Conservation (phyloP, 306 rosid species). For the Abrus pulchellus region DNA sequence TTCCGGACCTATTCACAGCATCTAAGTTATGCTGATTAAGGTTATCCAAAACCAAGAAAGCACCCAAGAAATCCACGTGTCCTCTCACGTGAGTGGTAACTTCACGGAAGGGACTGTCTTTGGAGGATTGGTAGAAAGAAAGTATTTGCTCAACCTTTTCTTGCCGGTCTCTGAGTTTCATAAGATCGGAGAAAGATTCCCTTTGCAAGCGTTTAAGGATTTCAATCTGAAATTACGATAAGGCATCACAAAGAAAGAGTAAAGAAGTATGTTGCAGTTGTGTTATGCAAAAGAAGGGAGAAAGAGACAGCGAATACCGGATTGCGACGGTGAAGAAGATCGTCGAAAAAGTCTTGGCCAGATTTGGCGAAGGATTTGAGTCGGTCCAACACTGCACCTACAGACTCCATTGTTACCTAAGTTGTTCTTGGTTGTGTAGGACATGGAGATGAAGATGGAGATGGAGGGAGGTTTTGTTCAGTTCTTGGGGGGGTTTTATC, state of each 20-base stretch:
- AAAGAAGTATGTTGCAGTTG: background rate
- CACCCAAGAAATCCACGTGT: conserved; percentile 76
- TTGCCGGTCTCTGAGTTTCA: conserved; percentile 91
- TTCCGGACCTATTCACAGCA: conserved; percentile 61
- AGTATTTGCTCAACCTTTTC: conserved; percentile 81
- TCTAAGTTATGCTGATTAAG: conserved; percentile 58
- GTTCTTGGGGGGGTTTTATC: too few species aligned
- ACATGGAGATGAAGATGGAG: too few species aligned
- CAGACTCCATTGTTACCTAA: conserved; percentile 59
- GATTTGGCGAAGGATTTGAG: conserved; percentile 59
- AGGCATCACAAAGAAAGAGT: background rate
- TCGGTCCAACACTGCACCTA: conserved; percentile 54
- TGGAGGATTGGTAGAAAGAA: conserved; percentile 73
- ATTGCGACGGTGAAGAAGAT: conserved; percentile 62
- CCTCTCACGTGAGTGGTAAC: conserved; percentile 70
- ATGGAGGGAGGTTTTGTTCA: too few species aligned
- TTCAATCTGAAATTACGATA: conserved; percentile 68
- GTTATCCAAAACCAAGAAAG: conserved; percentile 57
- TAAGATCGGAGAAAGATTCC: conserved; percentile 88
- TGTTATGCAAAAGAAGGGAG: background rate
- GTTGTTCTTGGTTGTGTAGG: background rate
- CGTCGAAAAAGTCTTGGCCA: conserved; percentile 60
- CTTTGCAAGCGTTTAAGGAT: conserved; percentile 89
- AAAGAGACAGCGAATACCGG: conserved; percentile 58
- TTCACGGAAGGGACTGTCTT: conserved; percentile 81